Evolutionary conservation across 805 yeast genomes (phyloP).

Genomic region (Novakomyces olei): DNA sequence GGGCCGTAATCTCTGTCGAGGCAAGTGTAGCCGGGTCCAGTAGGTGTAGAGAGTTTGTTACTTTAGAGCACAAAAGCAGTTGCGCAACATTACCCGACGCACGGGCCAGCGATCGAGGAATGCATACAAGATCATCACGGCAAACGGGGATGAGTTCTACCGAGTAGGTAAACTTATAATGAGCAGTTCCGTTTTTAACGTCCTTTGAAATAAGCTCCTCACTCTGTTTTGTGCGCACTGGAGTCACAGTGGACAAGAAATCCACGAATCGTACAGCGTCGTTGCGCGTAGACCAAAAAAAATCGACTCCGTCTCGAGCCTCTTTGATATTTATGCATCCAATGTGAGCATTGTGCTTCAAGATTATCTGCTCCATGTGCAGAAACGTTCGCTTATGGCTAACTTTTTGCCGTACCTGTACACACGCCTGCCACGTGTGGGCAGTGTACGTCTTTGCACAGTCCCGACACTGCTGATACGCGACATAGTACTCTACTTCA

Average conservation of each 20-base stretch:
- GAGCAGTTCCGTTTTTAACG: slow-evolving; percentile 71
- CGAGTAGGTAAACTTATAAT: slow-evolving; percentile 77
- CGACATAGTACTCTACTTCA: slow-evolving; percentile 81
- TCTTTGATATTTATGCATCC: slow-evolving; percentile 88
- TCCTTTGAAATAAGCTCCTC: slow-evolving; percentile 83
- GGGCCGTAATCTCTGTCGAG: slow-evolving; percentile 47
- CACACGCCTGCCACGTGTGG: slow-evolving; percentile 94
- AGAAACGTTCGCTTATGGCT: slow-evolving; percentile 90
- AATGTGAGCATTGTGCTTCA: slow-evolving; percentile 78
- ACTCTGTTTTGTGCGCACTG: slow-evolving; percentile 60
- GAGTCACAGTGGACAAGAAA: slow-evolving; percentile 65
- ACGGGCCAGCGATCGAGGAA: slow-evolving; percentile 71
- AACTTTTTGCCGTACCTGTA: slow-evolving; percentile 94
- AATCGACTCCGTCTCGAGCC: slow-evolving; percentile 82
- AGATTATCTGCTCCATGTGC: slow-evolving; percentile 82
- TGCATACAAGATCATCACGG: slow-evolving; percentile 82
- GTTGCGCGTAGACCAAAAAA: slow-evolving; percentile 66
- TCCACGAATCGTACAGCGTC: slow-evolving; percentile 91
- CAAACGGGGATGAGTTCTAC: slow-evolving; percentile 91
- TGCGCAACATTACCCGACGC: slow-evolving; percentile 64
- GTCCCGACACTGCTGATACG: slow-evolving; percentile 94
- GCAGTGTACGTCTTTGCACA: slow-evolving; percentile 95
- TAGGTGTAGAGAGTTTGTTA: slow-evolving; percentile 66
- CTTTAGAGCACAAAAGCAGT: slow-evolving; percentile 62
- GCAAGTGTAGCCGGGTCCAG: slow-evolving; percentile 68